Conservation (phyloP, 2,329 filamentous ascomycete species). For the Colletotrichum simmondsii region DNA sequence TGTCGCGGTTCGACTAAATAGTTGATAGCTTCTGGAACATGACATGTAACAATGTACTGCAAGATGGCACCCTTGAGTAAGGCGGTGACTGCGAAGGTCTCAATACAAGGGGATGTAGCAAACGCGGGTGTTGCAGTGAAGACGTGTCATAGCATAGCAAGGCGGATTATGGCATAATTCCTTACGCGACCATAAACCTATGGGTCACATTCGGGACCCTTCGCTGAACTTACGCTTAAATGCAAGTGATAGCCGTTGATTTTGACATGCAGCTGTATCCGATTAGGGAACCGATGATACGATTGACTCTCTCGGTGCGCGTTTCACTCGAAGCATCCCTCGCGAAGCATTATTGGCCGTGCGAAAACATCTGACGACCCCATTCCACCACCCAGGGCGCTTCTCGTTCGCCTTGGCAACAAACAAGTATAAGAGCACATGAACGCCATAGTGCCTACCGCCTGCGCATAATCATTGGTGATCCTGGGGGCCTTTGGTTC, state of each 20-base stretch:
- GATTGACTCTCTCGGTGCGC: neutral
- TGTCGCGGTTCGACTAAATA: too few relatives aligned
- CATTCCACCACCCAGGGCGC: neutral
- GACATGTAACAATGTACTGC: neutral
- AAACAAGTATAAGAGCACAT: neutral
- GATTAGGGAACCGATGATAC: neutral
- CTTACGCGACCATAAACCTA: neutral
- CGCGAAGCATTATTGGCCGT: neutral
- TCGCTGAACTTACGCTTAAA: neutral
- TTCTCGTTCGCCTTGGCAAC: neutral
- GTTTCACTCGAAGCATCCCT: neutral
- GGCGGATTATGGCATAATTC: neutral
- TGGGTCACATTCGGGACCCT: neutral
- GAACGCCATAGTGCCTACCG: neutral
- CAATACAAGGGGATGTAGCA: too few relatives aligned
- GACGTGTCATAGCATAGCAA: neutral
- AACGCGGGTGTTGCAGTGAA: too few relatives aligned
- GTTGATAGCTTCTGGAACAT: too few relatives aligned
- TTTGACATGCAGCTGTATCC: neutral
- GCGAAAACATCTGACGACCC: neutral
- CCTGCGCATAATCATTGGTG: neutral
- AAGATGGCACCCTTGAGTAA: too few relatives aligned
- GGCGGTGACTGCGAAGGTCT: too few relatives aligned
- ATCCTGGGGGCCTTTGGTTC: neutral
- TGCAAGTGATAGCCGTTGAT: neutral